Base-by-base conservation (phyloP, 495 filamentous ascomycete species). In the Jackrogersella multiformis region DNA sequence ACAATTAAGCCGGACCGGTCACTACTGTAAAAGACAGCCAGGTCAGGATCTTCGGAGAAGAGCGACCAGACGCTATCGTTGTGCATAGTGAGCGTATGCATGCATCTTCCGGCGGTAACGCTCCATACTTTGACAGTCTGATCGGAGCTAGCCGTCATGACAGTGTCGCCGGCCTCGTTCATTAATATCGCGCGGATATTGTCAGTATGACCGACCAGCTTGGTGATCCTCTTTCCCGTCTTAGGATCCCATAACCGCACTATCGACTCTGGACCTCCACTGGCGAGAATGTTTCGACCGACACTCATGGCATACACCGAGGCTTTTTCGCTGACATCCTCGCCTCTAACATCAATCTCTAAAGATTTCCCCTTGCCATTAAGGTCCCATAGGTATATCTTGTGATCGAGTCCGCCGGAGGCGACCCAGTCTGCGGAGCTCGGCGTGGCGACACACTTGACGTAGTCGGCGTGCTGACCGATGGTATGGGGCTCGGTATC, bases 51-150 rank as follows among this genome's bases (percentile, higher is more conserved):
- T 52, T 94, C 88, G 0, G 95, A 97, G 72, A 90, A 96, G 16
- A 99, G 83, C 24, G 93, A 95, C 95, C 95, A 99, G 16, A 99
- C 94, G 74, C 93, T 97, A 71, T 96, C 92, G 74, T 95, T 96
- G 74, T 99, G 95, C 95, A 98, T 98, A 13, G 93, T 97, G 55
- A 99, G 82, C 4, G 96, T 99, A 78, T 97, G 91, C 89, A 97
- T 92, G 82, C 95, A 98, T 61, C 95, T 85, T 34, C 94, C 95
- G 9, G 92, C 94, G 1, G 92, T 93, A 45, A 97, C 86, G 48
- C 93, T 97, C 95, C 95, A 99, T 20, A 98, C 87, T 77, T 99
- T 99, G 79, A 99, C 89, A 0, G 95, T 97, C 75, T 95, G 92
- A 74, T 99, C 95, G 1, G 95, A 96, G 49, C 93, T 97, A 2